These are phyloP conservation scores for Fusarium goolgardi DNA, from an alignment of 2,329 filamentous ascomycete genomes.

Conservation along the genomic window DNA sequence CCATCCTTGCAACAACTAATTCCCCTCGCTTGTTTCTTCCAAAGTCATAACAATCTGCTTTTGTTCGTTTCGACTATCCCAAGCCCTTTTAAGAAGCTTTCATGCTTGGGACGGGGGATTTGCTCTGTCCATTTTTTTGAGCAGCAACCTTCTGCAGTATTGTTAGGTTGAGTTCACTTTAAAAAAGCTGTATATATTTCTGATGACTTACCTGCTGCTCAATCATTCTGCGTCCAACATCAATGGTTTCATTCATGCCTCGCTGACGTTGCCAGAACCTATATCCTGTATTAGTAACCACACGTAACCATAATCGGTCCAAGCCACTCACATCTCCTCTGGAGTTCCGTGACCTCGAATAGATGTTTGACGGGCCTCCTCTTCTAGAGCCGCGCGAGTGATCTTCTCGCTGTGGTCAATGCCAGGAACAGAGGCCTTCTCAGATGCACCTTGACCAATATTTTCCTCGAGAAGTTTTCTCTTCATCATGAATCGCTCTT, in stretches of 20 bases:
- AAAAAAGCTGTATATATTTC: background rate
- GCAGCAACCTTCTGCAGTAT: slow-evolving; percentile 21
- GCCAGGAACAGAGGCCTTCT: slow-evolving; percentile 60
- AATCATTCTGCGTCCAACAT: slow-evolving; percentile 67
- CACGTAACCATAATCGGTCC: background rate
- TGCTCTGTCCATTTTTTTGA: slow-evolving; percentile 26
- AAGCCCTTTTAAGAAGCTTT: slow-evolving; percentile 34
- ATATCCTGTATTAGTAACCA: slow-evolving; percentile 36
- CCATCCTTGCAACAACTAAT: slow-evolving; percentile 1
- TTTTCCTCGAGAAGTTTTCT: slow-evolving; percentile 83
- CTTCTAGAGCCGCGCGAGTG: slow-evolving; percentile 73
- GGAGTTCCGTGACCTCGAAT: slow-evolving; percentile 61
- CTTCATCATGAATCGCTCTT: slow-evolving; percentile 82
- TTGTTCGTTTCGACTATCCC: background rate
- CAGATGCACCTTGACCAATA: slow-evolving; percentile 67
- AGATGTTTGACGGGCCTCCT: slow-evolving; percentile 66
- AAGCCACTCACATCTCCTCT: slow-evolving; percentile 60
- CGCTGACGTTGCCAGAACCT: slow-evolving; percentile 73
- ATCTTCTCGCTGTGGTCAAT: slow-evolving; percentile 70
- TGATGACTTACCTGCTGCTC: slow-evolving; percentile 54
- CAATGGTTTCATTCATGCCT: slow-evolving; percentile 67
- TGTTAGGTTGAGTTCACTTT: slow-evolving; percentile 14
- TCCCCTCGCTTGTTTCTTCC: background rate
- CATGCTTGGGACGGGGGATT: slow-evolving; percentile 37
- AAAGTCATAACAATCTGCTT: background rate